A percentile compares a stretch with the other conserved stretches of the same genome.
Conservation (phyloP, 2,329 filamentous ascomycete species). For the Xylaria sp. region DNA sequence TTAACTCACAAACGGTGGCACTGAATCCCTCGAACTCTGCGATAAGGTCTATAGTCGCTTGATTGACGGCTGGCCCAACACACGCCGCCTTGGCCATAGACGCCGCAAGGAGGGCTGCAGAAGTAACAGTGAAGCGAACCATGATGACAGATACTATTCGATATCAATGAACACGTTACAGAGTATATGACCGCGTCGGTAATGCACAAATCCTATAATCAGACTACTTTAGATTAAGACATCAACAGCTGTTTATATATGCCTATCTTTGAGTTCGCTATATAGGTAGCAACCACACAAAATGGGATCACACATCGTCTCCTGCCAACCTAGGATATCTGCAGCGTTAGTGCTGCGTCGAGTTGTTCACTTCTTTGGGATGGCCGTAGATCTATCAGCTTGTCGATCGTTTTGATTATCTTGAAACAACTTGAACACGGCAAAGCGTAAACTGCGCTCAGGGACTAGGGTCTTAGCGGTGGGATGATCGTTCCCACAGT, state of each 20-base stretch:
- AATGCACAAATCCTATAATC: too few relatives aligned
- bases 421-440: constrained; percentile 2
- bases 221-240: not conserved
- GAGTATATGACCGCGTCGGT: not conserved
- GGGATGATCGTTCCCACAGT: not conserved
- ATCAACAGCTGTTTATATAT: not conserved
- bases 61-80: constrained; percentile 21
- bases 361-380: constrained; percentile 6
- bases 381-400: not conserved
- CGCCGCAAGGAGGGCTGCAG: constrained; percentile 8
- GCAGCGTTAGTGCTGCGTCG: not conserved
- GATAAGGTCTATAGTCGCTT: constrained; percentile 26
- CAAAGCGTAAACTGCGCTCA: not conserved
- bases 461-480: not conserved
- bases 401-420: constrained; percentile 6
- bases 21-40: constrained; percentile 25
- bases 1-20: constrained; percentile 22
- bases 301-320: not conserved
- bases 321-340: not conserved
- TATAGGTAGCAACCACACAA: not conserved
- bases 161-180: not conserved
- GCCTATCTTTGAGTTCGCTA: not conserved
- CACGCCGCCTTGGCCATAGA: constrained; percentile 13
- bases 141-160: constrained; percentile 2
- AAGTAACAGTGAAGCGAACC: constrained; percentile 15